Evolutionary conservation across 345 rosid species (phyloP), one percentile per base, ranked within the genome.

Genomic region (Eucalyptus cloeziana): DNA sequence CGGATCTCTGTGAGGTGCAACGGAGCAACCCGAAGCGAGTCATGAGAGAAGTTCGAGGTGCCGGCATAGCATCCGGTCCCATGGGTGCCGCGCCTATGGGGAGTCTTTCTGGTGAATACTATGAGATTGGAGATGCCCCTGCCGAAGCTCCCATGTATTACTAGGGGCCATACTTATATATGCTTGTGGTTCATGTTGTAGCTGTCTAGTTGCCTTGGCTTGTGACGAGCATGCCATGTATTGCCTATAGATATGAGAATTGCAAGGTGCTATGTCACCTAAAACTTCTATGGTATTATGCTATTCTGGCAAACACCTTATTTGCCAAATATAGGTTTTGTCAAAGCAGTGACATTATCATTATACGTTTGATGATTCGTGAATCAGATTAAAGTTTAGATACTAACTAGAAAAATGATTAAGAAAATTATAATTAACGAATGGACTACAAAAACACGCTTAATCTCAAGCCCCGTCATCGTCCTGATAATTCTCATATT

Each of bases 21-120:
- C 93, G 96, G n/a, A 87, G 71, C 89, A 95, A 95, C 86, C 99
- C 96, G 10, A 96, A 93, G 91, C 95, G 99, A 5, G 93, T 94
- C 10, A 95, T 96, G 99, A 27, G 92, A 71, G 96, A 96, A 89
- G 89, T 94, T 13, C 90, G 92, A 90, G 96, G 97, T 94, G 93
- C 94, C 1, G 95, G 98, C 11, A 95, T 83, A 1, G 93, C 94
- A 40, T 88, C 94, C 8, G 95, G 96, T 81, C 96, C 97, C 47
- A 22, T 40, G 47, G 15, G 47, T 6, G 85, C 14, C 14, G 85
- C 15, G 30, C 85, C 85, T 40, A 40, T 40, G 47, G 47, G 85
- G 85, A 40, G 30, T 40, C 47, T 43, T 40, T 5, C 47, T 76
- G 47, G 47, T 43, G 85, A 76, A 21, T 40, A 40, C 5, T 76